phyloP scores from a whole-genome alignment of 2,329 filamentous ascomycete species.

The Penicillium sp. region DNA sequence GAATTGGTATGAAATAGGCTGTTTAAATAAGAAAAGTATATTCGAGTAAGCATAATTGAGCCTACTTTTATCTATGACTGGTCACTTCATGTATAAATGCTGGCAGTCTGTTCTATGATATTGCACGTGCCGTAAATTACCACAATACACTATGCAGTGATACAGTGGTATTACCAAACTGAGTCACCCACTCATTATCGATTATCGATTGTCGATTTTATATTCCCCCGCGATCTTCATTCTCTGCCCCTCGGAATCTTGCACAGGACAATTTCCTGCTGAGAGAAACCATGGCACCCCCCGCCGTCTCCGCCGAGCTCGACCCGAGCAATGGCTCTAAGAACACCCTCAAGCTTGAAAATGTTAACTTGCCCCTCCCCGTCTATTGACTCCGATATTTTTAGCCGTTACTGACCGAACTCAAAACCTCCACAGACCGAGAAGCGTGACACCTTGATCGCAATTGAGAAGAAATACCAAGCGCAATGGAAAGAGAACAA shows the following conservation, averaged over 20 bases:
- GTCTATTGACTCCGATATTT: slow-evolving; percentile 13
- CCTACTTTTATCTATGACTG: background rate
- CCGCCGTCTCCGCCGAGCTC: slow-evolving; percentile 55
- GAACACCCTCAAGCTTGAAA: slow-evolving; percentile 66
- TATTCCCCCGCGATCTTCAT: slow-evolving; percentile 24
- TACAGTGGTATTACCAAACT: slow-evolving; percentile 11
- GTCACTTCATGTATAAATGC: background rate
- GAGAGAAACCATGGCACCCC: slow-evolving; percentile 40
- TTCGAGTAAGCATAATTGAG: too few species aligned
- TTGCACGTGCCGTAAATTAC: slow-evolving; percentile 6
- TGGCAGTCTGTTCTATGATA: background rate
- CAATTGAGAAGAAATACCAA: slow-evolving; percentile 85
- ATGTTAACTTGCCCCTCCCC: slow-evolving; percentile 37
- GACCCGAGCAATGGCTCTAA: slow-evolving; percentile 56
- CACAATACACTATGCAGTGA: background rate
- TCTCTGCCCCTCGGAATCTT: slow-evolving; percentile 22
- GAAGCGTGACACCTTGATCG: slow-evolving; percentile 33
- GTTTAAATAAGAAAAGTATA: background rate
- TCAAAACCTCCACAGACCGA: slow-evolving; percentile 22
- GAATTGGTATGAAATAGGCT: background rate
- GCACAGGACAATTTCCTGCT: slow-evolving; percentile 23
- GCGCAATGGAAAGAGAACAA: slow-evolving; percentile 73
- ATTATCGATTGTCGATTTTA: slow-evolving; percentile 26
- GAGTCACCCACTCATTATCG: slow-evolving; percentile 15
- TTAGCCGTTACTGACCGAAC: background rate